A percentile compares a stretch with the other conserved stretches of the same genome.
These are phyloP conservation scores for Euphorbia tirucalli DNA, from an alignment of 345 rosid genomes.

Conservation along the genomic window DNA sequence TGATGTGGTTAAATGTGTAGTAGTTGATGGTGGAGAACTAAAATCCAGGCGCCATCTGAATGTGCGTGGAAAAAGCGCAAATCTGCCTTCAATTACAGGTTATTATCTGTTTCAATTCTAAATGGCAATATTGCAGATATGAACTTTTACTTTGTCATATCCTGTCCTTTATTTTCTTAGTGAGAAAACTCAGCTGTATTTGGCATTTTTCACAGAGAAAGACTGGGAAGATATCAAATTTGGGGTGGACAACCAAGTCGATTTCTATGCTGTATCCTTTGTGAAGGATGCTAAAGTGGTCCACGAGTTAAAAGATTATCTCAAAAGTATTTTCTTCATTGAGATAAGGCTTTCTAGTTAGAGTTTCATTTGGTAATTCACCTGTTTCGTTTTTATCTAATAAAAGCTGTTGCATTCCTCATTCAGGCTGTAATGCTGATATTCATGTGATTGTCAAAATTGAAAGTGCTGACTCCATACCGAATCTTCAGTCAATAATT, in stretches of 20 bases:
- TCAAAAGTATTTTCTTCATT: conserved; percentile 44
- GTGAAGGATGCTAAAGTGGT: conserved; percentile 97
- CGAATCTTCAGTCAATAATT: conserved; percentile 82
- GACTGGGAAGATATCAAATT: conserved; percentile 99
- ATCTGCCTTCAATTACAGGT: conserved; percentile 97
- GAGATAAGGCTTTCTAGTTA: conserved; percentile 8
- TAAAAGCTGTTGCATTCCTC: conserved; percentile 17
- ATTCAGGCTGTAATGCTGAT: conserved; percentile 73
- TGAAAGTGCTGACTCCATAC: conserved; percentile 95
- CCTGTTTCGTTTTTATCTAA: neutral
- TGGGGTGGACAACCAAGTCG: conserved; percentile 95
- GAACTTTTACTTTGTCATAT: conserved; percentile 8
- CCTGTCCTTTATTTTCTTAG: conserved; percentile 5
- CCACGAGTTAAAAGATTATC: conserved; percentile 80
- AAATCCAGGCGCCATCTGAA: conserved; percentile 96
- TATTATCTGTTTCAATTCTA: conserved; percentile 10
- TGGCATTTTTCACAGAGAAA: conserved; percentile 54
- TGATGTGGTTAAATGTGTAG: conserved; percentile 70
- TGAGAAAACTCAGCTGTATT: neutral
- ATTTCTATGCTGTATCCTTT: conserved; percentile 94
- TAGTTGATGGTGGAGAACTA: conserved; percentile 89
- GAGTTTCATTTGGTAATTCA: neutral
- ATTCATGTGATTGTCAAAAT: conserved; percentile 83
- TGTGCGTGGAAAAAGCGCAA: conserved; percentile 96
- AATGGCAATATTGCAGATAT: conserved; percentile 15